Conservation (phyloP, 1,284 basidiomycete genomes). For the Apiotrichum mycotoxinovorans region DNA sequence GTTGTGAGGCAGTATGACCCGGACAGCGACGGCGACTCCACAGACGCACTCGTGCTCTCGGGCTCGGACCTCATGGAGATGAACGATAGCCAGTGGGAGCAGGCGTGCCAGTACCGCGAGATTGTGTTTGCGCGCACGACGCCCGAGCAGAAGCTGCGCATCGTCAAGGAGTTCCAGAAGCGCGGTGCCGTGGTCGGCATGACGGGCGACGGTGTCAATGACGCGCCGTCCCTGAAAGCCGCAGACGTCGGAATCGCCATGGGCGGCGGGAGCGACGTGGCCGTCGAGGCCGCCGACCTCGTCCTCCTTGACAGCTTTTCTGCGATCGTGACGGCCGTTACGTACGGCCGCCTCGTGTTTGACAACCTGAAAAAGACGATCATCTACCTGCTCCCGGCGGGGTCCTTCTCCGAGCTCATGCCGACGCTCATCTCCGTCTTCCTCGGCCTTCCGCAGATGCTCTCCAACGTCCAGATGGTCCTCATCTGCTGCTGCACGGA, state of each 20-base stretch:
- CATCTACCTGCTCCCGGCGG: constrained; percentile 49
- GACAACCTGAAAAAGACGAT: constrained; percentile 61
- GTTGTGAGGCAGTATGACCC: constrained; percentile 27
- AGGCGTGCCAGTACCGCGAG: constrained; percentile 59
- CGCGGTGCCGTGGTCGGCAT: constrained; percentile 58
- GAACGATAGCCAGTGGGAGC: constrained; percentile 55
- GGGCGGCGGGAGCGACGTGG: constrained; percentile 52
- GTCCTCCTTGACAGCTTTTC: constrained; percentile 47
- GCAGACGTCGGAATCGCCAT: constrained; percentile 55
- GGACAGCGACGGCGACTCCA: constrained; percentile 10
- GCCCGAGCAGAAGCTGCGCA: constrained; percentile 67
- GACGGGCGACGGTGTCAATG: constrained; percentile 68
- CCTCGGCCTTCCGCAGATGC: constrained; percentile 56
- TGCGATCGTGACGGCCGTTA: constrained; percentile 51
- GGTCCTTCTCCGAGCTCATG: constrained; percentile 64
- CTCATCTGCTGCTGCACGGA: constrained; percentile 36
- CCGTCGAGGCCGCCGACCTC: constrained; percentile 50
- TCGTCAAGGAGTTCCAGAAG: constrained; percentile 61
- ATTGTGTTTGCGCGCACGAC: constrained; percentile 71
- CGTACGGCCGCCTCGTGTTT: constrained; percentile 63
- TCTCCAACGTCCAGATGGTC: constrained; percentile 56
- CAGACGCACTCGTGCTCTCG: constrained; percentile 54
- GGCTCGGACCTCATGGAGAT: constrained; percentile 57
- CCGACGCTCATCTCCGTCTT: constrained; percentile 60
- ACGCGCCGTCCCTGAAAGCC: constrained; percentile 59